Evolutionary conservation across 345 rosid genomes (phyloP).

Genomic region (Gossypium turneri): DNA sequence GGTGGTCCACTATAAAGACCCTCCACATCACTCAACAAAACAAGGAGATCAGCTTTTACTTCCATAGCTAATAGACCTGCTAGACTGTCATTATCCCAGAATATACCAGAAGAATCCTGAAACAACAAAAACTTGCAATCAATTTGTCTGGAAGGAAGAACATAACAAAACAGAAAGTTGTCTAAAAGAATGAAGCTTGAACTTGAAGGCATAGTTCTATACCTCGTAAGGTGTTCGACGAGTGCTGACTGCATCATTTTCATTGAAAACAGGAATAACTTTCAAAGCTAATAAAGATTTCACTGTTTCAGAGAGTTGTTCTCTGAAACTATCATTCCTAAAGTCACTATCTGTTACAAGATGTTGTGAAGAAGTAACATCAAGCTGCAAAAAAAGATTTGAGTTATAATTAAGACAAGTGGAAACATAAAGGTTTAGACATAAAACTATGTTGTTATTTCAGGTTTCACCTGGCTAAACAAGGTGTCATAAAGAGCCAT

Average conservation of each 20-base stretch:
- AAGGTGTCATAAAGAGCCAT: conserved; percentile 59
- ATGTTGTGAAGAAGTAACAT: conserved; percentile 54
- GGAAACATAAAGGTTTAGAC: neutral
- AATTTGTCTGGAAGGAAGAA: neutral
- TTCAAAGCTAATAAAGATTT: conserved; percentile 36
- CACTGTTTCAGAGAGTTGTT: conserved; percentile 45
- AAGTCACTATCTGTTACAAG: conserved; percentile 58
- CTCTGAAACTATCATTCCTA: conserved; percentile 40
- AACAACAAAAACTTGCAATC: conserved; percentile 8
- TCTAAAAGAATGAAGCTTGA: conserved; percentile 2
- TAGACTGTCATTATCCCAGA: conserved; percentile 81
- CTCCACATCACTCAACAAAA: conserved; percentile 66
- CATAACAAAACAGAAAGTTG: neutral
- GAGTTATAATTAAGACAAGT: neutral
- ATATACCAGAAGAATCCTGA: conserved; percentile 80
- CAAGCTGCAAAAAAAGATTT: conserved; percentile 39
- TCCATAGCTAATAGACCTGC: conserved; percentile 66
- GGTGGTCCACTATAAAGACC: conserved; percentile 80
- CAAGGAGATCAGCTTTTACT: conserved; percentile 67
- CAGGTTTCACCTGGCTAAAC: conserved; percentile 39
- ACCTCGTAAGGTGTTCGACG: conserved; percentile 60
- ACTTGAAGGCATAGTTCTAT: neutral
- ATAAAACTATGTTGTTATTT: no score
- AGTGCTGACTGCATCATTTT: conserved; percentile 60
- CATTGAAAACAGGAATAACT: conserved; percentile 57